These are phyloP conservation scores for Populus pruinosa DNA, from an alignment of 345 rosid genomes.

Conservation along the genomic window DNA sequence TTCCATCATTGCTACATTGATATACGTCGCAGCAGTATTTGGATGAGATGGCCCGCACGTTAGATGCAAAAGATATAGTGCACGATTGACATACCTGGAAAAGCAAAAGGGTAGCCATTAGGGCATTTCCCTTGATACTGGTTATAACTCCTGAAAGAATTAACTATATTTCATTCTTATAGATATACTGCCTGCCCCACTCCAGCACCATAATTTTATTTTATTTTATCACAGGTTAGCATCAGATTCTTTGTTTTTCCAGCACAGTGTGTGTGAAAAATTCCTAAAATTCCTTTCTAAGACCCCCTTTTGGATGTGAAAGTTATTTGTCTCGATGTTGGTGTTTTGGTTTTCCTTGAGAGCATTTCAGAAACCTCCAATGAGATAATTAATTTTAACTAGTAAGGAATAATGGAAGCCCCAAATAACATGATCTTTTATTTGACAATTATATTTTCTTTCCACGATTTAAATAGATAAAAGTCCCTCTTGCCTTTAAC, in stretches of 20 bases:
- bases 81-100: slow-evolving; percentile 38
- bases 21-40: slow-evolving; percentile 37
- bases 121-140: background rate
- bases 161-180: background rate
- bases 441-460: background rate
- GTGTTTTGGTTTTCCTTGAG: background rate
- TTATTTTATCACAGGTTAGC: background rate
- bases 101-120: background rate
- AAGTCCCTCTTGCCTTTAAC: background rate
- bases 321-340: background rate
- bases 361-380: background rate
- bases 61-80: slow-evolving; percentile 32
- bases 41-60: slow-evolving; percentile 40
- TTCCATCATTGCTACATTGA: slow-evolving; percentile 41
- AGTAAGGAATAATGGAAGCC: background rate
- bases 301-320: background rate
- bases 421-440: background rate
- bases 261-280: background rate
- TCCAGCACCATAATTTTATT: background rate
- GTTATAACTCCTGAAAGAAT: background rate
- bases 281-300: background rate
- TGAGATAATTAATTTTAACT: background rate
- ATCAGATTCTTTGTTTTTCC: background rate
- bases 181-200: background rate
- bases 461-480: background rate